Base-by-base conservation (phyloP, 352 stramenopile genomes). In the Thalassiosira hispida region DNA sequence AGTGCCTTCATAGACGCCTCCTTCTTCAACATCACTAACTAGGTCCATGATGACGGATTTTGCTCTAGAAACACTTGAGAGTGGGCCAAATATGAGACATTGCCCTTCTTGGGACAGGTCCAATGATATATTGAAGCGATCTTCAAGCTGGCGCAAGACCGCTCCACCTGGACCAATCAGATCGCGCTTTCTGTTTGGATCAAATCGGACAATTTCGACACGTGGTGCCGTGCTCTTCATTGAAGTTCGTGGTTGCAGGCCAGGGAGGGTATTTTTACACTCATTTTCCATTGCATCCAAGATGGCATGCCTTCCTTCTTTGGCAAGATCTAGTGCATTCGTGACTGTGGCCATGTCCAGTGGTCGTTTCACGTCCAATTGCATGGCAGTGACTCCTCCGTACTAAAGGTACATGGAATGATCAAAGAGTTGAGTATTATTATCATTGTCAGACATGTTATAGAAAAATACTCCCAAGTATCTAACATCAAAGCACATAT, bases 301-400 rank as follows among this genome's bases (percentile, higher is more conserved):
- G 64, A 98, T 92, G 52, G 90, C 88, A 40, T 78, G 70, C 47
- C 96, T 89, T 31, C 93, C 94, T 60, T 93, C 87, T 79, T 93
- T 74, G 3, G 65, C 65, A 59, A 74, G 53, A 31, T 74, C 14
- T 14, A 74, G 52, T 14, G 91, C 96, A 51, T 97, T 86, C 59
- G 86, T 89, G 11, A 99, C 65, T 22, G 91, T 77, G 2, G 51
- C 38, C 6, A 60, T 4, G 70, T 83, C 3, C 42, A 61, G 25
- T 27, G 72, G 71, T 25, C 73, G 68, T 89, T 99, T 98, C 38
- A 98, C 96, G 84, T 99, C 97, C 27, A 99, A 85, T 83, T 99
- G 97, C 60, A 98, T 92, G 22, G 96, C 96, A 23, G 96, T 99
- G 56, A 99, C 96, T 47, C 96, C 95, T 11, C 70, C 56, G 8